Percentiles rank a stretch among this genome's conserved stretches.
phyloP scores from a whole-genome alignment of 2,329 filamentous ascomycete genomes.

The Neocatenulostroma microsporum region DNA sequence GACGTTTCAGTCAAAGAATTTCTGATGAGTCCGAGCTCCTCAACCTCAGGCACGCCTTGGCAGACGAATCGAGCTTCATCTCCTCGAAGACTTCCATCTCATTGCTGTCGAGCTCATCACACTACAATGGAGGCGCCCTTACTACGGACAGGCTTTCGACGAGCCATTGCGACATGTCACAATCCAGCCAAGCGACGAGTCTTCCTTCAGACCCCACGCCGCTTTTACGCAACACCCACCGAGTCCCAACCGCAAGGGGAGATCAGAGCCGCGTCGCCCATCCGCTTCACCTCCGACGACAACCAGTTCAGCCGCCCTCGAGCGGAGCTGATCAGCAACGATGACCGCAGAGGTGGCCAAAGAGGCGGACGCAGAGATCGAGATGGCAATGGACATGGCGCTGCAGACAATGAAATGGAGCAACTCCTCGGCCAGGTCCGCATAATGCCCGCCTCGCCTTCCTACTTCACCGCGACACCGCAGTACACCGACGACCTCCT shows the following conservation, averaged over 20 bases:
- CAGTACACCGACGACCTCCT: slow-evolving; percentile 81
- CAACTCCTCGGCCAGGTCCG: slow-evolving; percentile 45
- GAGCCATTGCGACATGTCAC: slow-evolving; percentile 21
- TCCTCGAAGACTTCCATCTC: neutral
- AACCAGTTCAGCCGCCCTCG: slow-evolving; percentile 20
- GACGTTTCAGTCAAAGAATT: slow-evolving; percentile 4
- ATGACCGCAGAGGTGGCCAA: neutral
- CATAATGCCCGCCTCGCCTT: slow-evolving; percentile 72
- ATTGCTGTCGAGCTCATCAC: neutral
- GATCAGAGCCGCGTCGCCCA: slow-evolving; percentile 24
- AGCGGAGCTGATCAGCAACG: slow-evolving; percentile 13
- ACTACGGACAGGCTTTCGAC: slow-evolving; percentile 24
- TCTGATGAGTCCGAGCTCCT: slow-evolving; percentile 2
- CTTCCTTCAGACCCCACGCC: slow-evolving; percentile 14
- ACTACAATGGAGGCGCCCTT: slow-evolving; percentile 24
- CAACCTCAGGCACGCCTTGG: neutral
- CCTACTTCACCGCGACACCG: slow-evolving; percentile 88
- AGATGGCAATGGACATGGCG: no score
- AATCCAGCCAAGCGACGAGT: slow-evolving; percentile 16
- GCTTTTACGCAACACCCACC: slow-evolving; percentile 23
- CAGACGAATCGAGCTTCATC: slow-evolving; percentile 1
- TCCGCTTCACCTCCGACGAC: slow-evolving; percentile 19
- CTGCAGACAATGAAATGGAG: slow-evolving; percentile 7
- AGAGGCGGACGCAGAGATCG: no score
- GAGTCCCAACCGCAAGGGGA: slow-evolving; percentile 14